Conservation (phyloP, 495 filamentous ascomycete genomes). For the Penicillium samsonianum region DNA sequence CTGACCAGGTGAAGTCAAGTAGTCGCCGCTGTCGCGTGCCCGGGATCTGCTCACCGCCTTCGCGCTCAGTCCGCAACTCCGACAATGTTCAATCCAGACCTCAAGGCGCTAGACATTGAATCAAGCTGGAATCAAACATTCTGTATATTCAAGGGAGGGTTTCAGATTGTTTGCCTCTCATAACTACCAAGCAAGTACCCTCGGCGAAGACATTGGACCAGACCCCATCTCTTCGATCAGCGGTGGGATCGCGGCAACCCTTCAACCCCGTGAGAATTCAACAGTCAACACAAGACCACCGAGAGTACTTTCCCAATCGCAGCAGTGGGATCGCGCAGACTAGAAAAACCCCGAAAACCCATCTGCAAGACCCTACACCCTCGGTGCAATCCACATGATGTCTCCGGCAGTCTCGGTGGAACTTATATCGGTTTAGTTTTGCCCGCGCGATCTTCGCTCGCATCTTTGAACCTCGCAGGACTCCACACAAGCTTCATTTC, state of each 20-base stretch:
- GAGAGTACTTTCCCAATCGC: neutral
- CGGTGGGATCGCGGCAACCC: slow-evolving; percentile 9
- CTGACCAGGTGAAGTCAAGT: neutral
- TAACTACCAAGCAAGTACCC: neutral
- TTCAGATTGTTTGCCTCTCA: neutral
- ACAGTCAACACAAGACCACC: slow-evolving; percentile 5
- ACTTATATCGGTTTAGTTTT: slow-evolving; percentile 26
- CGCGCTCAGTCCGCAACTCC: slow-evolving; percentile 10
- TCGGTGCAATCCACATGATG: slow-evolving; percentile 32
- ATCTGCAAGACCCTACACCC: neutral
- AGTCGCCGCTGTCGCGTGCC: neutral
- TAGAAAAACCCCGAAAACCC: neutral
- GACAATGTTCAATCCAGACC: slow-evolving; percentile 5
- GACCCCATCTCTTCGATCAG: neutral
- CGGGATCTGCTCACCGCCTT: slow-evolving; percentile 14
- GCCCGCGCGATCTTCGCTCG: slow-evolving; percentile 20
- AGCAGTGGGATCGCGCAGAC: neutral
- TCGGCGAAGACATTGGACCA: neutral
- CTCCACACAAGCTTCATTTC: neutral
- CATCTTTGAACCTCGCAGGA: slow-evolving; percentile 7
- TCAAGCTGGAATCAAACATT: neutral
- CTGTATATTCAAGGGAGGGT: neutral
- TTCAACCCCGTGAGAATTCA: slow-evolving; percentile 6
- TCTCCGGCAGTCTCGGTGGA: slow-evolving; percentile 19
- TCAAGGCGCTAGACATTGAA: neutral